Base-by-base conservation (phyloP, 805 yeast genomes). In the Maudiozyma bulderi region DNA sequence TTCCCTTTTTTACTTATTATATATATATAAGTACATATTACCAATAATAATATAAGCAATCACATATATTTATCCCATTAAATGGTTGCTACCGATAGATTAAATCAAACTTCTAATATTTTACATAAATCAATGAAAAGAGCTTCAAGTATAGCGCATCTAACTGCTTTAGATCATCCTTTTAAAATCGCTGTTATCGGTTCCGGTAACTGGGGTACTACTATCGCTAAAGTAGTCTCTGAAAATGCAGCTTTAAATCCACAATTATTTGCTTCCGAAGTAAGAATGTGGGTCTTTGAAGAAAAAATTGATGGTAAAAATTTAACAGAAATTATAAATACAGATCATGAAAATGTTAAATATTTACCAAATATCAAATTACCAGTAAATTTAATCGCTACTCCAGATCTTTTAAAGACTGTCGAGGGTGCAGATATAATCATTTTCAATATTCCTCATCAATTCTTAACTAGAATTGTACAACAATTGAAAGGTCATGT, bases 151-250 rank as follows among this genome's bases (percentile, higher is more conserved):
- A 26, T 40, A 30, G 44, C 35, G 4, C 51, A 55, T n/a, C 32
- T 52, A 33, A 44, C 41, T 8, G 46, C 48, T n/a, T 35, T 55
- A 14, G 64, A 60, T 42, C 46, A 58, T 30, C 77, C 75, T 26
- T 81, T 73, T 70, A 77, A 73, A 60, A 75, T 83, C 41, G 74
- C 89, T 40, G 87, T 89, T 48, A 82, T 93, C 55, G 99, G 99
- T 40, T 89, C 97, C 32, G 99, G 98, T 65, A 91, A 91, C 71
- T 91, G 99, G 86, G 99, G 99, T 55, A 88, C 96, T 38, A 91
- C 98, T 15, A 89, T 93, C 48, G 97, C 98, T 54, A 91, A 93
- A 68, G 88, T 91, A 43, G 82, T 89, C 30, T 89, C 97, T 38
- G 98, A 93, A 69, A 90, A 89, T 67, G 74, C 90, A 41, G 75